Conservation (phyloP, 1,284 basidiomycete species). For the Peniophora sp. region DNA sequence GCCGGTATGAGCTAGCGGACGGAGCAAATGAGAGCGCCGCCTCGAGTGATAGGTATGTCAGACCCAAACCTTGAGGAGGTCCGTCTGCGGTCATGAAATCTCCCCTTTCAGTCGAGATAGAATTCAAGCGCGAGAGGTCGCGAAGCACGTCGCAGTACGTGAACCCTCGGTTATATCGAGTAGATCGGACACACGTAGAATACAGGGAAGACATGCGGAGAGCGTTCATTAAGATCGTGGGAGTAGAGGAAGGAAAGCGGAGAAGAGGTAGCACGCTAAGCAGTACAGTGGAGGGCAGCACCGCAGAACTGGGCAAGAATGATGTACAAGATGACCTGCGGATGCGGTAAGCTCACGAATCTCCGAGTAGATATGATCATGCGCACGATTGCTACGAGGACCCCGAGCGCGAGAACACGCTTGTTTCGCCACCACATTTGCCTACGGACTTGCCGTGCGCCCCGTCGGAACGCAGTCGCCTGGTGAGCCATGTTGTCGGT, state of each 20-base stretch:
- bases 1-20: no score
- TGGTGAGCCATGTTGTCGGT: conserved; percentile 94
- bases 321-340: conserved; percentile 69
- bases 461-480: conserved; percentile 91
- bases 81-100: no score
- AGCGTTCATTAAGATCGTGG: not conserved
- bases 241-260: not conserved
- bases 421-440: conserved; percentile 98
- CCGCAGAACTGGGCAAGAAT: conserved; percentile 85
- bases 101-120: no score
- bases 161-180: not conserved
- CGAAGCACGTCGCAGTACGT: no score
- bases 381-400: conserved; percentile 72
- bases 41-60: no score
- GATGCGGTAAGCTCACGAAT: conserved; percentile 5
- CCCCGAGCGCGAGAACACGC: conserved; percentile 65
- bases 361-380: conserved; percentile 5
- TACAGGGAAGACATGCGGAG: not conserved
- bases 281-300: conserved; percentile 56
- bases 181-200: not conserved
- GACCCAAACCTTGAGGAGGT: no score
- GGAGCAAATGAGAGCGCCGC: no score
- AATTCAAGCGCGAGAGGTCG: no score
- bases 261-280: conserved; percentile 9
- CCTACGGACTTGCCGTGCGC: conserved; percentile 78